Evolutionary conservation across 1,139 yeast species (phyloP).

Genomic region (Lodderomyces pseudojiufengensis): DNA sequence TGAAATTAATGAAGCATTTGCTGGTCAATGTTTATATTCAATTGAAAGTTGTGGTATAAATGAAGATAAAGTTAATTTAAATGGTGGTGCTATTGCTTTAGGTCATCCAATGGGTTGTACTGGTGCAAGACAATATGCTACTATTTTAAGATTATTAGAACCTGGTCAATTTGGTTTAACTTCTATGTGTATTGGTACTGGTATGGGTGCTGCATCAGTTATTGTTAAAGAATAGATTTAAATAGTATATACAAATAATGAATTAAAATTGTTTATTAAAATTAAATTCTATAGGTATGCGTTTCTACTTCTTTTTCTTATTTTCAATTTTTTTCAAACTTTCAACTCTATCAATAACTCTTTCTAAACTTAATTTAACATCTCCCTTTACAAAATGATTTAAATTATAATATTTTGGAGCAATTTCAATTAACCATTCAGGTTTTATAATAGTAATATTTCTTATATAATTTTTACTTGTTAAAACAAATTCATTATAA

Average conservation of each 20-base stretch:
- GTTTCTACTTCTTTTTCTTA: conserved; percentile 13
- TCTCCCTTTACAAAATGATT: conserved; percentile 78
- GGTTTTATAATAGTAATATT: conserved; percentile 92
- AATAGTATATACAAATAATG: too few relatives aligned
- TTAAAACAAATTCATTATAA: conserved; percentile 91
- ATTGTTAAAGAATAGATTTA: conserved; percentile 12
- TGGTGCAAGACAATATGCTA: conserved; percentile 16
- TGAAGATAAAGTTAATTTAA: conserved; percentile 13
- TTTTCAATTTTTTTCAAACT: conserved; percentile 36
- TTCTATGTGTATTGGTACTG: conserved; percentile 17
- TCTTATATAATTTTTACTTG: conserved; percentile 88
- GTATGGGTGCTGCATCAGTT: conserved; percentile 16
- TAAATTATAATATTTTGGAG: conserved; percentile 80
- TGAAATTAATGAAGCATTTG: conserved; percentile 17
- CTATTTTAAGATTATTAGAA: conserved; percentile 14
- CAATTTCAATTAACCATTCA: conserved; percentile 84
- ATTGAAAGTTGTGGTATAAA: conserved; percentile 12
- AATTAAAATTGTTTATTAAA: too few relatives aligned
- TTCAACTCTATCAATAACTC: conserved; percentile 53
- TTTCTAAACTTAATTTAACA: conserved; percentile 73
- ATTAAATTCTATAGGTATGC: neutral
- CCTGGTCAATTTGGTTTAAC: conserved; percentile 16
- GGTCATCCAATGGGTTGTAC: conserved; percentile 16
- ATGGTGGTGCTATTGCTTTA: conserved; percentile 16
- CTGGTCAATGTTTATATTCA: conserved; percentile 16